Base-by-base conservation (phyloP, 805 yeast genomes). In the Saccharomycopsis sp. region DNA sequence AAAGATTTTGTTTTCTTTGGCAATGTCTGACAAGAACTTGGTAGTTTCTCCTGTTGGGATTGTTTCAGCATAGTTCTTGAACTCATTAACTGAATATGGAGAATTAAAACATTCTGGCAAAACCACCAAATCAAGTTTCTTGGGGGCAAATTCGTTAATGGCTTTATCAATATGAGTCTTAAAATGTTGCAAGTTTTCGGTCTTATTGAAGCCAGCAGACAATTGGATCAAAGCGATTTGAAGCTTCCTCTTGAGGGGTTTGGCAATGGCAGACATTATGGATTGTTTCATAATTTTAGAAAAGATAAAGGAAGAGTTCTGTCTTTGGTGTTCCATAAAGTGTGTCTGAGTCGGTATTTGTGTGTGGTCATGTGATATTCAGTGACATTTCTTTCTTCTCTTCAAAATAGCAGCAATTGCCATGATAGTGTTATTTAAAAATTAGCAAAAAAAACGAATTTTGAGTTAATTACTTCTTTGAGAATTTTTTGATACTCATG, bases 51-150 rank as follows among this genome's bases (percentile, higher is more conserved):
- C 53, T 1, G 63, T 57, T 4, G 95, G 94, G 32, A 92, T 82
- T n/a, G 59, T 51, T 58, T 92, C 98, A 3, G 95, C 88, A 56
- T 92, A 89, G 44, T 84, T 77, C 4, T 82, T 74, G 60, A 92
- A 92, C 47, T 88, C 80, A 44, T 74, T 73, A 21, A 86, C 95
- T 0, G 94, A 75, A 56, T 92, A 92, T 2, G 97, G 97, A 1
- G 96, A 84, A 58, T 89, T 92, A 72, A 88, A 89, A 63, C 96
- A 87, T 62, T 92, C 97, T 6, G 98, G 98, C 25, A 92, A 64
- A 49, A 92, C 85, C 9, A 92, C 72, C 31, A 89, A 64, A 52
- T 88, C 82, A 5, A 79, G 72, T 5, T 77, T 72, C 19, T 60
- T 54, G 14, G 75, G 67, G 19, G 79, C 76, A n/a, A n/a, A n/a